Conservation (phyloP, 1,284 basidiomycete genomes). For the Takashimella koratensis region DNA sequence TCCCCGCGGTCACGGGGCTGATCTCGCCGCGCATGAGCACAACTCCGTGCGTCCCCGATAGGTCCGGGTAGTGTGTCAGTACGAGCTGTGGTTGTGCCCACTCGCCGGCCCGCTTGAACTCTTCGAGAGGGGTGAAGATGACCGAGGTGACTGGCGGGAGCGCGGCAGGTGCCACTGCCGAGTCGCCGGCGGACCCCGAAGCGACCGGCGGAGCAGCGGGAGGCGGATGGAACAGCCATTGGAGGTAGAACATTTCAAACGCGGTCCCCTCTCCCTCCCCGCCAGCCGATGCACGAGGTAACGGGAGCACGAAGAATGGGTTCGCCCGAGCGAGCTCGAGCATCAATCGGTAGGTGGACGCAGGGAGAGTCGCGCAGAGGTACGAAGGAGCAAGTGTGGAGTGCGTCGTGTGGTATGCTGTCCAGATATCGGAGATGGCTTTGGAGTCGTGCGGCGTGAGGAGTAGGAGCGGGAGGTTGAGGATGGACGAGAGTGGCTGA, state of each 20-base stretch:
- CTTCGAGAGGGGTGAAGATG: constrained; percentile 88
- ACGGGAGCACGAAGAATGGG: constrained; percentile 72
- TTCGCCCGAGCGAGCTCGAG: constrained; percentile 59
- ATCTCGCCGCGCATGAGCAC: constrained; percentile 92
- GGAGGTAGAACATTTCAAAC: constrained; percentile 82
- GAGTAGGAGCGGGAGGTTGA: constrained; percentile 70
- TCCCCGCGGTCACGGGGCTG: constrained; percentile 55
- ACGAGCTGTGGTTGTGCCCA: constrained; percentile 91
- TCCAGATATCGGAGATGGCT: constrained; percentile 78
- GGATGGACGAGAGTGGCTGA: constrained; percentile 72
- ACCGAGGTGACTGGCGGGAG: constrained; percentile 55
- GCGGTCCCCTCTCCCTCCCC: constrained; percentile 49
- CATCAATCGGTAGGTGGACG: constrained; percentile 71
- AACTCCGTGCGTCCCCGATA: constrained; percentile 71
- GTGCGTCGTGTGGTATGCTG: constrained; percentile 76
- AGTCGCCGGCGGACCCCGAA: constrained; percentile 21
- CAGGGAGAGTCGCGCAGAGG: constrained; percentile 73
- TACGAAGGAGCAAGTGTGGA: constrained; percentile 73
- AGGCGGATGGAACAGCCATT: constrained; percentile 74
- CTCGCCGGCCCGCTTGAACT: constrained; percentile 82
- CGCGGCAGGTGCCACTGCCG: constrained; percentile 35
- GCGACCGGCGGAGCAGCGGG: constrained; percentile 51
- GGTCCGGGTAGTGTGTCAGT: constrained; percentile 87
- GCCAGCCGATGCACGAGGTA: constrained; percentile 54
- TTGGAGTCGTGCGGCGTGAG: constrained; percentile 65